Conservation (phyloP, 2,329 filamentous ascomycete species). For the Nigrospora sphaerica region DNA sequence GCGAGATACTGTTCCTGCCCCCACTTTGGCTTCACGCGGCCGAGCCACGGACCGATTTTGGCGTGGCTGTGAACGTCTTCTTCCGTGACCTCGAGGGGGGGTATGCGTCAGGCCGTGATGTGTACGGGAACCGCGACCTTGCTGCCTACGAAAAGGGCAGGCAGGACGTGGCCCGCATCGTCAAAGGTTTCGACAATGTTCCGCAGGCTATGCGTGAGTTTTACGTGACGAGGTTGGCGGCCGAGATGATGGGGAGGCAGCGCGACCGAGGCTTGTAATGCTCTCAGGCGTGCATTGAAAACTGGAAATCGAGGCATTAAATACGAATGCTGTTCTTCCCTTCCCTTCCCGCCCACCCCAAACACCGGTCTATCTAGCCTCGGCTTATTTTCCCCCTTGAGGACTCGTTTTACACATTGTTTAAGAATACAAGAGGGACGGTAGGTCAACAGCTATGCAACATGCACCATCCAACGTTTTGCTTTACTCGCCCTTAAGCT, state of each 20-base stretch:
- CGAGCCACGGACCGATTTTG: conserved; percentile 48
- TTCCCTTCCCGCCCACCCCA: neutral
- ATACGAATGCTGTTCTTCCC: neutral
- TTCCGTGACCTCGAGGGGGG: conserved; percentile 63
- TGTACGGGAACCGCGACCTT: conserved; percentile 83
- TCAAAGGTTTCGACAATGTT: conserved; percentile 54
- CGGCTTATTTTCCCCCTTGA: conserved; percentile 11
- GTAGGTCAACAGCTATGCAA: conserved; percentile 1
- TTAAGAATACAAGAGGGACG: conserved; percentile 17
- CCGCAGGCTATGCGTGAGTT: conserved; percentile 64
- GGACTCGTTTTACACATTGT: conserved; percentile 21
- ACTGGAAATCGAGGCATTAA: no score
- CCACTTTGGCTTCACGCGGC: conserved; percentile 80
- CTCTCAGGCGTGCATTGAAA: no score
- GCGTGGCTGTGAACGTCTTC: conserved; percentile 84
- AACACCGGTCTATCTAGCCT: conserved; percentile 19
- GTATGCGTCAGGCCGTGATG: conserved; percentile 70
- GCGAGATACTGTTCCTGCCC: conserved; percentile 75
- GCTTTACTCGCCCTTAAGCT: conserved; percentile 60
- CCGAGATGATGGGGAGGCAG: conserved; percentile 45
- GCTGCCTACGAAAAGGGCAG: conserved; percentile 78
- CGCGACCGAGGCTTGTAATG: no score
- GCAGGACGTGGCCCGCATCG: conserved; percentile 62
- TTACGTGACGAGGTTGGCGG: conserved; percentile 65
- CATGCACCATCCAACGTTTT: neutral